These are phyloP conservation scores for Comarum palustre DNA, from an alignment of 306 rosid species.

Conservation along the genomic window DNA sequence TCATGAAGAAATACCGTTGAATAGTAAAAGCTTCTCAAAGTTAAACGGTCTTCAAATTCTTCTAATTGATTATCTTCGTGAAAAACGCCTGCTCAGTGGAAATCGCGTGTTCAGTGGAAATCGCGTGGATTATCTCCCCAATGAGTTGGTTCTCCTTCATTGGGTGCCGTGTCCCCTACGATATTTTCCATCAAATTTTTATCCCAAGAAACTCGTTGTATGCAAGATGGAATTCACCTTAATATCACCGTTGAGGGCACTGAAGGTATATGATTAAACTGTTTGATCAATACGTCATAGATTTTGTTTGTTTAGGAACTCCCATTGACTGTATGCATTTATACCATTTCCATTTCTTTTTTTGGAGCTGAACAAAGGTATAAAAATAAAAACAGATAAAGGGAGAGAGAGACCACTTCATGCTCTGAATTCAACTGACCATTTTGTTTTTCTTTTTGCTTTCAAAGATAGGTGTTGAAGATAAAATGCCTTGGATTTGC, in stretches of 20 bases:
- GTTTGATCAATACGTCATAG: too few relatives aligned
- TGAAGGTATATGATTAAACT: neutral
- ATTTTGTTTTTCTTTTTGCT: neutral
- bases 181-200: neutral
- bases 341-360: too few relatives aligned
- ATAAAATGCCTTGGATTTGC: neutral
- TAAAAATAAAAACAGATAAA: too few relatives aligned
- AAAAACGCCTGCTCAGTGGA: neutral
- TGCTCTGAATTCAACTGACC: neutral
- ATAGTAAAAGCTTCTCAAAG: neutral
- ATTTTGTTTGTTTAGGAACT: too few relatives aligned
- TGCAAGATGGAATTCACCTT: neutral
- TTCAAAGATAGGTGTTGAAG: neutral
- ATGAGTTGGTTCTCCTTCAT: neutral
- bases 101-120: neutral
- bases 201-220: neutral
- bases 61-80: too few relatives aligned
- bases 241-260: neutral
- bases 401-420: too few relatives aligned
- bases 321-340: too few relatives aligned
- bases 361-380: too few relatives aligned
- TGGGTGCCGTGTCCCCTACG: neutral
- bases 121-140: neutral
- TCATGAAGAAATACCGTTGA: too few relatives aligned
- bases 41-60: neutral